These are phyloP conservation scores for Penicillium sp. DNA, from an alignment of 2,329 filamentous ascomycete species.

Conservation along the genomic window DNA sequence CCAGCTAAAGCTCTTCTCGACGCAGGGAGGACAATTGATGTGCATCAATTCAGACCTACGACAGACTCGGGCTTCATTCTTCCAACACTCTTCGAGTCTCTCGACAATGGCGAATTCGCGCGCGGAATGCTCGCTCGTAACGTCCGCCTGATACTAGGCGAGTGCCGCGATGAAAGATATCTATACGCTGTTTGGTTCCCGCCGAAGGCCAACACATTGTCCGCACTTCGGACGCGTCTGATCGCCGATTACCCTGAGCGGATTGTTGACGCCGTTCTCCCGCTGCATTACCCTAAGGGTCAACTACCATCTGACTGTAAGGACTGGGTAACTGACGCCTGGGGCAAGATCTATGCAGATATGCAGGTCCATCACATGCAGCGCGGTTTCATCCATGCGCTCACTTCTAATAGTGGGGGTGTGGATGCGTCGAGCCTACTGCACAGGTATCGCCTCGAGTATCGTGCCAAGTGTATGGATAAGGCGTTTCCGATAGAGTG, in stretches of 20 bases:
- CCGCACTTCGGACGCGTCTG: conserved; percentile 47
- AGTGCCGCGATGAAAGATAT: conserved; percentile 55
- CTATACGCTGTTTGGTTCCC: conserved; percentile 54
- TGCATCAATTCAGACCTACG: conserved; percentile 57
- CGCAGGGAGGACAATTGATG: conserved; percentile 43
- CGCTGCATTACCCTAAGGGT: conserved; percentile 44
- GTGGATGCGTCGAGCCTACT: conserved; percentile 45
- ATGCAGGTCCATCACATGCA: conserved; percentile 56
- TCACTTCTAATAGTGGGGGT: conserved; percentile 40
- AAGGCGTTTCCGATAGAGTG: conserved; percentile 45
- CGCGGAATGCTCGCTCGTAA: conserved; percentile 44
- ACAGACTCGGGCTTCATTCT: conserved; percentile 52
- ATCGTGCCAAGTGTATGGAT: conserved; percentile 51
- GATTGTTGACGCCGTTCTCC: conserved; percentile 46
- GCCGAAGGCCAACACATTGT: conserved; percentile 42
- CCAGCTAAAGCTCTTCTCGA: conserved; percentile 43
- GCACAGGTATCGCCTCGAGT: conserved; percentile 56
- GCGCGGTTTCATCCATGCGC: conserved; percentile 50
- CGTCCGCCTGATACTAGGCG: conserved; percentile 54
- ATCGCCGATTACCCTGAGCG: conserved; percentile 53
- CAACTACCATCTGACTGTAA: conserved; percentile 40
- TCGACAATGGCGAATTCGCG: conserved; percentile 53
- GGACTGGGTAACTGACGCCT: conserved; percentile 51
- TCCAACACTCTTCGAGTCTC: conserved; percentile 43
- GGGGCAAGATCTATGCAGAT: conserved; percentile 57